Conservation (phyloP, 441 rosid genomes). For the Dalechampia spathulata region DNA sequence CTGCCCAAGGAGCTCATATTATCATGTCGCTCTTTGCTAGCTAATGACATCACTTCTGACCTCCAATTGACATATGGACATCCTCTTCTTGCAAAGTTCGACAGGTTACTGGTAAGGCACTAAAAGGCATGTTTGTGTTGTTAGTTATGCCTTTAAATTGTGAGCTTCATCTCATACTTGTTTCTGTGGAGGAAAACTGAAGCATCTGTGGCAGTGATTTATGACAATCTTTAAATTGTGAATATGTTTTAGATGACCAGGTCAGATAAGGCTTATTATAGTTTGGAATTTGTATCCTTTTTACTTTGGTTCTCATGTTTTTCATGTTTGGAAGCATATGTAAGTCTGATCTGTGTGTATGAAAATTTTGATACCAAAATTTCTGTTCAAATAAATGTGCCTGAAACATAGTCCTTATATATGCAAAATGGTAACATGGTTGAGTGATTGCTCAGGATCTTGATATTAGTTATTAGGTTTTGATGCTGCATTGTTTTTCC, state of each 20-base stretch:
- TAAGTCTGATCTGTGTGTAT: neutral
- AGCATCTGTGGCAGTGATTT: neutral
- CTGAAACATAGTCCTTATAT: neutral
- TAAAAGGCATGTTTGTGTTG: constrained; percentile 7
- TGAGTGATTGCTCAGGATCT: neutral
- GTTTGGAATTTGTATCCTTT: neutral
- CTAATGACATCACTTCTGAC: constrained; percentile 28
- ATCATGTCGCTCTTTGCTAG: constrained; percentile 27
- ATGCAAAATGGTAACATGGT: neutral
- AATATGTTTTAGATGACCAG: neutral
- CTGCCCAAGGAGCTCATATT: constrained; percentile 17
- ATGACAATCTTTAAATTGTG: neutral
- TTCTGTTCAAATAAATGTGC: neutral
- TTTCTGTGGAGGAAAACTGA: neutral
- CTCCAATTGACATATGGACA: constrained; percentile 40
- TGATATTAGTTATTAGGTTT: neutral
- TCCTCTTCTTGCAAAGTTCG: constrained; percentile 51
- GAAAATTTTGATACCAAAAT: neutral
- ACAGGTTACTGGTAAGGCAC: constrained; percentile 69
- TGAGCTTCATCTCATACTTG: constrained; percentile 3
- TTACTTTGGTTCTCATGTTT: neutral
- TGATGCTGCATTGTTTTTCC: constrained; percentile 19
- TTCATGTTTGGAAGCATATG: neutral
- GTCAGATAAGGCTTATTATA: neutral
- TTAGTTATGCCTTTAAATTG: neutral